Base-by-base conservation (phyloP, 1,284 basidiomycete genomes). In the Irpex sp. region DNA sequence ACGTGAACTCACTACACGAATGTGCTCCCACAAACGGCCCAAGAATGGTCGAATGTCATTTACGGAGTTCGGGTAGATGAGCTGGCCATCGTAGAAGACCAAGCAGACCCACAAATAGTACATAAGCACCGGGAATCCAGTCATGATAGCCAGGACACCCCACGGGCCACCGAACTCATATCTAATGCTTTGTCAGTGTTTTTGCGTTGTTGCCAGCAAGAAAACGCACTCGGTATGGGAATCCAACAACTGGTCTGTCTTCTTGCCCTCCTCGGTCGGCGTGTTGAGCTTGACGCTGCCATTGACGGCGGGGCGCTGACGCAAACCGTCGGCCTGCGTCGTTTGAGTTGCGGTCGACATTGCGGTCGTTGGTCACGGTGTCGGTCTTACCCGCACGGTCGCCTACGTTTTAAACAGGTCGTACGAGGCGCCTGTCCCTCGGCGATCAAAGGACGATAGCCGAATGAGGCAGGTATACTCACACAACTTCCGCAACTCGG, bases 71-170 rank as follows among this genome's bases (percentile, higher is more conserved):
- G 96, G 96, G 68, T 85, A 78, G n/a, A 93, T 87, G 51, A 97
- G 81, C 70, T 85, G 82, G 60, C 97, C 97, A 69, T 98, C 91
- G 75, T 98, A 96, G 78, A 96, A 97, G 87, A 93, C 96, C 48
- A 98, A 84, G 73, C 97, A 99, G 69, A 96, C 94, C 94, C 95
- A 98, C 69, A 99, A 87, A 80, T 99, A 99, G 79, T 98, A 98
- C 96, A 96, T 94, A 66, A 94, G 82, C 47, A 89, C 76, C 0
- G 97, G 97, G 77, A 99, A 99, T 60, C 92, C 88, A 36, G 90
- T 83, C 92, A 99, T 99, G 82, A 99, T 98, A 36, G 91, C 92
- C 8, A 88, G 78, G 51, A 96, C 94, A 57, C 97, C 97, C 78
- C 84, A 82, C 52, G 97, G 96, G 6, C 97, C 97, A 68, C 97